Conservation (phyloP, 257 asterid species). For the Lycium ferocissimum region DNA sequence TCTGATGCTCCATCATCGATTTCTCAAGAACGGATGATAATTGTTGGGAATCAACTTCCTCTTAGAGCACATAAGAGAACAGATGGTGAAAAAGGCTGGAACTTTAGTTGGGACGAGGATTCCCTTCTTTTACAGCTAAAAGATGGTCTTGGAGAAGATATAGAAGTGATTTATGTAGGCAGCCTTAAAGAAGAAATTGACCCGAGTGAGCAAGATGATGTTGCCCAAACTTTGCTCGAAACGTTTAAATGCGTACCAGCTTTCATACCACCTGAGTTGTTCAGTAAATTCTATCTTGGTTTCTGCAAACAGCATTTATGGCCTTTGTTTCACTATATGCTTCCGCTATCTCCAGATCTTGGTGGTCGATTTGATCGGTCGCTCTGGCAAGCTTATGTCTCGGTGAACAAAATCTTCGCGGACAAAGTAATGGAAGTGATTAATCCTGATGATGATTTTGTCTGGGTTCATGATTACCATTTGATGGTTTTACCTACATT, state of each 20-base stretch:
- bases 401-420: constrained; percentile 85
- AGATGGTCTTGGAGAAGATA: constrained; percentile 85
- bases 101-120: constrained; percentile 87
- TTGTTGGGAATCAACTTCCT: constrained; percentile 86
- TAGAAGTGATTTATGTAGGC: constrained; percentile 80
- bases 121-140: constrained; percentile 84
- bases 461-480: constrained; percentile 94
- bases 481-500: constrained; percentile 87
- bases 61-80: constrained; percentile 60
- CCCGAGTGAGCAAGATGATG: constrained; percentile 68
- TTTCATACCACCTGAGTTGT: constrained; percentile 75
- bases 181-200: constrained; percentile 77
- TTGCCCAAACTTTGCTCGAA: constrained; percentile 80
- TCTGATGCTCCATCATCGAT: constrained; percentile 83
- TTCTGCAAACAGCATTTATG: constrained; percentile 87
- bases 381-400: constrained; percentile 87
- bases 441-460: constrained; percentile 82
- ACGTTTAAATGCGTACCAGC: constrained; percentile 88
- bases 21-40: constrained; percentile 73
- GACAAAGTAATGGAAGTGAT: constrained; percentile 95
- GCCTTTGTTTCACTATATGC: constrained; percentile 96
- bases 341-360: constrained; percentile 87
- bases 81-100: constrained; percentile 58
- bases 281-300: constrained; percentile 81
- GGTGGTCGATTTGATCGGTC: constrained; percentile 89